Evolutionary conservation across 768 basidiomycete species (phyloP).

Genomic region (Neoboletus subvelutipes): DNA sequence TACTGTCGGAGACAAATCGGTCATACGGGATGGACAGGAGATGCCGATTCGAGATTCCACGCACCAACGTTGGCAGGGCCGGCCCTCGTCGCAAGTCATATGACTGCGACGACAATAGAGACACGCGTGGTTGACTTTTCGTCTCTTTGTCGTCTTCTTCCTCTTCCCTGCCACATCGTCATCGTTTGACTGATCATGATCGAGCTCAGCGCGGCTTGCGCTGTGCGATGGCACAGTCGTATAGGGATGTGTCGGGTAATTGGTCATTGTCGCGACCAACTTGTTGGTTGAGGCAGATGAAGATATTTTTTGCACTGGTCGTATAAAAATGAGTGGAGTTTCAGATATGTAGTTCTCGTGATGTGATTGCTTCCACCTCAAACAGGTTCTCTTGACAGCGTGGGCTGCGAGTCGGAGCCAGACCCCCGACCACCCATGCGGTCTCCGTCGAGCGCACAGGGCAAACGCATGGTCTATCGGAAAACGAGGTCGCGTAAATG

Average conservation of each 20-base stretch:
- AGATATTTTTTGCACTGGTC: conserved; percentile 12
- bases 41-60: conserved; percentile 31
- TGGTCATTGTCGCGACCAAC: conserved; percentile 22
- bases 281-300: conserved; percentile 9
- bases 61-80: conserved; percentile 92
- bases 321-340: conserved; percentile 27
- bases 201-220: conserved; percentile 19
- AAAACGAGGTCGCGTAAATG: conserved; percentile 13
- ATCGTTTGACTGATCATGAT: conserved; percentile 33
- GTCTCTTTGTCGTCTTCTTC: conserved; percentile 55
- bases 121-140: conserved; percentile 92
- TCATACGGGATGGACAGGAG: conserved; percentile 1
- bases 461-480: background rate
- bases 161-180: conserved; percentile 36
- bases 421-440: conserved; percentile 27
- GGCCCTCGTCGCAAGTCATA: conserved; percentile 89
- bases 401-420: conserved; percentile 5
- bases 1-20: conserved; percentile 45
- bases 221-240: conserved; percentile 19
- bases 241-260: conserved; percentile 30
- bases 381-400: conserved; percentile 21
- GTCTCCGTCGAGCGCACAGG: background rate
- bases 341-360: conserved; percentile 20
- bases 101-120: conserved; percentile 90
- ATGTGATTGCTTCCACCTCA: conserved; percentile 24